Evolutionary conservation across 2,329 filamentous ascomycete genomes (phyloP).

Genomic region (Beauveria asiatica): DNA sequence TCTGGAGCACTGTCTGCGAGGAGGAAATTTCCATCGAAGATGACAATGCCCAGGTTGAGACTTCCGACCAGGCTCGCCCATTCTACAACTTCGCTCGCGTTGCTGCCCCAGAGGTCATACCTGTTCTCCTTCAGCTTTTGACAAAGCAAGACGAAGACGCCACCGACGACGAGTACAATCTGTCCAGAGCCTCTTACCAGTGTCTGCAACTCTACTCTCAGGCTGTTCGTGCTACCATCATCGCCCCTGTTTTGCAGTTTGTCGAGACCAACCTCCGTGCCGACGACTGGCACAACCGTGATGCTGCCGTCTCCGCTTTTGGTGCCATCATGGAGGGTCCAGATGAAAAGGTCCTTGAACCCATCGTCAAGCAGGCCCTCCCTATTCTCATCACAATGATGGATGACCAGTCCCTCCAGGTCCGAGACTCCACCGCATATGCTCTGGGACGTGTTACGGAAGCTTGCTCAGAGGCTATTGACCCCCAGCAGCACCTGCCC

Average conservation of each 20-base stretch:
- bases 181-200: conserved; percentile 90
- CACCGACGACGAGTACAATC: conserved; percentile 93
- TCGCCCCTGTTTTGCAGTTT: conserved; percentile 78
- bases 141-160: conserved; percentile 98
- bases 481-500: conserved; percentile 73
- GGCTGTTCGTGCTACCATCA: conserved; percentile 76
- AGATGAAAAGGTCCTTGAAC: conserved; percentile 83
- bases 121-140: conserved; percentile 78
- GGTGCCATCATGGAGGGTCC: conserved; percentile 98
- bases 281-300: conserved; percentile 90
- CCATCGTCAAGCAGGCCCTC: conserved; percentile 91
- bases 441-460: conserved; percentile 94
- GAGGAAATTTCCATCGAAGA: conserved; percentile 98
- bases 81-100: conserved; percentile 96
- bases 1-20: conserved; percentile 99
- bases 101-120: conserved; percentile 87
- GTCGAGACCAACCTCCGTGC: conserved; percentile 84
- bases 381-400: conserved; percentile 86
- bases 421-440: conserved; percentile 93
- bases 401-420: conserved; percentile 81
- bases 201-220: conserved; percentile 93
- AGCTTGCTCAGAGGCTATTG: conserved; percentile 83
- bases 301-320: conserved; percentile 94
- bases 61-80: conserved; percentile 73
- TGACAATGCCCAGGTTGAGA: conserved; percentile 74